Evolutionary conservation across 2,329 filamentous ascomycete genomes (phyloP), one percentile per base, ranked within the genome.

Genomic region (Calonectria hawksworthii): DNA sequence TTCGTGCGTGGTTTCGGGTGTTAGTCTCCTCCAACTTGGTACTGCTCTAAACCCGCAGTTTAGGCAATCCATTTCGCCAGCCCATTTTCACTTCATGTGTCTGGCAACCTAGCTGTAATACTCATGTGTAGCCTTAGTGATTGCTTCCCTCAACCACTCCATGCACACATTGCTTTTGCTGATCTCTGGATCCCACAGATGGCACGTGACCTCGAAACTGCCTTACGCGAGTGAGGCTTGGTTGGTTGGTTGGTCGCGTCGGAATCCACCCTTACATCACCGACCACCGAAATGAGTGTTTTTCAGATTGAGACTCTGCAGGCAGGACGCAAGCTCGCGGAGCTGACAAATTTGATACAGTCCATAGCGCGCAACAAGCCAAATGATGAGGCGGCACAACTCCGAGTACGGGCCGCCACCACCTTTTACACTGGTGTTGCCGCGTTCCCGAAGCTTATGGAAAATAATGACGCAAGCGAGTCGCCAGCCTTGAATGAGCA

Each of bases 331-430:
- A 50, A 47, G 3, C 30, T 74, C 32, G 38, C 56, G 2, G 16
- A 34, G 2, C 50, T 72, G 3, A 32, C 52, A 7, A 67, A 68
- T 16, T 7, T 63, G 3, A 10, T 76, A 1, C 28, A 38, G 6
- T 56, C 9, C 0, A 38, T 73, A 28, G 72, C 74, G 7, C 13
- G 18, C 1, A 47, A 61, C 14, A 72, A 59, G 2, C 70, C 50
- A 5, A 10, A 65, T 11, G 74, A 79, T 36, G 3, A 32, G 16
- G 34, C 66, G 13, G 69, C 77, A 1, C 44, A 72, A 7, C 21
- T 18, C 16, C 69, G 77, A 47, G 65, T 69, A 0, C 63, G 32
- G 16, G 68, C 64, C 9, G 73, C 67, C 11, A 10, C 36, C 4
- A 23, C 30, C 3, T 51, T 68, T 26, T 74, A 68, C 32, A 4